Evolutionary conservation across 2,329 filamentous ascomycete species (phyloP).

Genomic region (Colletotrichum agaves): DNA sequence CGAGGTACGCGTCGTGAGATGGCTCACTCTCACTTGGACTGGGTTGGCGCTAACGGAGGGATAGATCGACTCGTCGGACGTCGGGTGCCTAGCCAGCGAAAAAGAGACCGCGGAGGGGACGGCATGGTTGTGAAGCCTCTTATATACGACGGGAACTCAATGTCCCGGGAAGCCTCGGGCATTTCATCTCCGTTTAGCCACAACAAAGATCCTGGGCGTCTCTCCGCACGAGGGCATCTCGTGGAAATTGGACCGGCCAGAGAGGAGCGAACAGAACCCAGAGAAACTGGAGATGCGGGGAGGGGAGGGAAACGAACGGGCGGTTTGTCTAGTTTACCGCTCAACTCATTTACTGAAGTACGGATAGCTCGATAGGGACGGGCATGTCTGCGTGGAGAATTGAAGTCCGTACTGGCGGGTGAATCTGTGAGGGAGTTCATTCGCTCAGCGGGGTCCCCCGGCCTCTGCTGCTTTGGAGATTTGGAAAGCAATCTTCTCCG

Average conservation of each 20-base stretch:
- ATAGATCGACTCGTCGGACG: constrained; percentile 11
- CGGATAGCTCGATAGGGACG: constrained; percentile 1
- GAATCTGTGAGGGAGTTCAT: background rate
- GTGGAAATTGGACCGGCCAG: background rate
- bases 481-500: constrained; percentile 20
- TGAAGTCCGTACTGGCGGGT: constrained; percentile 6
- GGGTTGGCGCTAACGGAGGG: background rate
- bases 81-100: constrained; percentile 3
- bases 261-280: background rate
- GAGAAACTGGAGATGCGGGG: constrained; percentile 13
- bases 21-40: background rate
- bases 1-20: background rate
- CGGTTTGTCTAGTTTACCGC: constrained; percentile 6
- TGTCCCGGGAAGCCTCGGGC: constrained; percentile 4
- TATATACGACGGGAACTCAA: background rate
- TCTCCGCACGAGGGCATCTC: constrained; percentile 16
- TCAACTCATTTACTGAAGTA: background rate
- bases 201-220: background rate
- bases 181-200: constrained; percentile 23
- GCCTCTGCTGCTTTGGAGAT: background rate
- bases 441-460: background rate
- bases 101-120: background rate
- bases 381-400: constrained; percentile 26
- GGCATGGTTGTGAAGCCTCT: background rate
- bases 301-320: background rate